Conservation (phyloP, 2,329 filamentous ascomycete genomes). For the Teratosphaeriaceae sp. region DNA sequence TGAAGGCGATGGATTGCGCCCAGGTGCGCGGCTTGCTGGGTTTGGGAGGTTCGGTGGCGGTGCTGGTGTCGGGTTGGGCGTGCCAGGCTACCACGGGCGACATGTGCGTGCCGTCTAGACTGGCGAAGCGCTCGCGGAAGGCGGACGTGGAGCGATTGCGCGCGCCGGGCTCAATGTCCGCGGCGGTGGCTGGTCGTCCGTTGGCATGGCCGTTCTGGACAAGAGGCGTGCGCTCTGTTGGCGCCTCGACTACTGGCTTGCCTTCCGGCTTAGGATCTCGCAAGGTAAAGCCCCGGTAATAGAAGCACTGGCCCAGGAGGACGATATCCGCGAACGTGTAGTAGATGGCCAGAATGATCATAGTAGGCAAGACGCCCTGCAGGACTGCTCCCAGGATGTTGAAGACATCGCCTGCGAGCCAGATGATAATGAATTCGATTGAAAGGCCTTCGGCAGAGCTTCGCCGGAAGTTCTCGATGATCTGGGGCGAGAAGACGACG, state of each 20-base stretch:
- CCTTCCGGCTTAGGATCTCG: slow-evolving; percentile 57
- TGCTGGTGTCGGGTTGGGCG: slow-evolving; percentile 36
- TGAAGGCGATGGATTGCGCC: slow-evolving; percentile 58
- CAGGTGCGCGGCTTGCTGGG: slow-evolving; percentile 34
- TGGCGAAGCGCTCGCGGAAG: slow-evolving; percentile 44
- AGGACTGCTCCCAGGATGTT: slow-evolving; percentile 90
- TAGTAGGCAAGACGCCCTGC: slow-evolving; percentile 87
- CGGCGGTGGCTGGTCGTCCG: slow-evolving; percentile 20
- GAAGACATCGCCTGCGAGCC: slow-evolving; percentile 90
- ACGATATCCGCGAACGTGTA: slow-evolving; percentile 86
- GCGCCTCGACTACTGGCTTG: slow-evolving; percentile 11
- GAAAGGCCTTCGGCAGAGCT: slow-evolving; percentile 81
- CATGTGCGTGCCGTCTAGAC: slow-evolving; percentile 60
- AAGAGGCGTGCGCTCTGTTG: slow-evolving; percentile 30
- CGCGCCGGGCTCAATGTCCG: slow-evolving; percentile 20
- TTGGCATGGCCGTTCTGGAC: slow-evolving; percentile 26
- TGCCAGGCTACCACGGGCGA: slow-evolving; percentile 80
- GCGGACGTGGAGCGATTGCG: slow-evolving; percentile 29
- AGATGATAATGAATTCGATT: slow-evolving; percentile 85
- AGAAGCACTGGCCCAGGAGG: slow-evolving; percentile 83
- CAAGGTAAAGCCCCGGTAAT: slow-evolving; percentile 84
- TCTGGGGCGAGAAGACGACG: slow-evolving; percentile 94
- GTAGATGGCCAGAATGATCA: slow-evolving; percentile 49
- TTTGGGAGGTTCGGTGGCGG: slow-evolving; percentile 26
- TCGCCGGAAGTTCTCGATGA: slow-evolving; percentile 87